Evolutionary conservation across 768 basidiomycete species (phyloP).

Genomic region (Neoboletus brunneissimus): DNA sequence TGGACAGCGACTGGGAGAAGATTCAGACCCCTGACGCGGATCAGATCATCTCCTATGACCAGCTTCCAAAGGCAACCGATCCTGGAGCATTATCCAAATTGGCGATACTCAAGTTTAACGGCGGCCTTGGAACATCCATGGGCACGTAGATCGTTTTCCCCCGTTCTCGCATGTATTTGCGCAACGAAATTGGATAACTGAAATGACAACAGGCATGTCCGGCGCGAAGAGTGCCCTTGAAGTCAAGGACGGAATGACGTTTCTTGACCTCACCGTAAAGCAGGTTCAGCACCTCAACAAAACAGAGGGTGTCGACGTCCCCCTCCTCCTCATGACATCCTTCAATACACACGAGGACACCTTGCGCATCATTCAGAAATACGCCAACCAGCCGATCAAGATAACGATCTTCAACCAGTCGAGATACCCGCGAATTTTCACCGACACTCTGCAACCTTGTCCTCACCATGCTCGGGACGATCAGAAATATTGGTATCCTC

Average conservation of each 20-base stretch:
- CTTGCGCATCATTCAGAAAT: conserved; percentile 94
- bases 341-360: conserved; percentile 99
- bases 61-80: conserved; percentile 59
- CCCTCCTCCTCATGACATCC: conserved; percentile 98
- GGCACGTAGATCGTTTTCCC: conserved; percentile 42
- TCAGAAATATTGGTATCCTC: conserved; percentile 94
- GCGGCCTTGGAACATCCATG: conserved; percentile 90
- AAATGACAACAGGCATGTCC: conserved; percentile 55
- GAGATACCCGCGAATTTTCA: conserved; percentile 88
- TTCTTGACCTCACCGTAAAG: conserved; percentile 90
- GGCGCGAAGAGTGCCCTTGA: conserved; percentile 93
- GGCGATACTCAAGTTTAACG: conserved; percentile 94
- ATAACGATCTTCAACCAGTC: conserved; percentile 94
- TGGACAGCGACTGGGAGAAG: conserved; percentile 78
- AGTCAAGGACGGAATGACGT: conserved; percentile 97
- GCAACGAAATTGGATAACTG: conserved; percentile 1
- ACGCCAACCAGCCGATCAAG: conserved; percentile 90
- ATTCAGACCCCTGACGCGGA: conserved; percentile 85
- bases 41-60: conserved; percentile 80
- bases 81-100: conserved; percentile 81
- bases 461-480: conserved; percentile 76
- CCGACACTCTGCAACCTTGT: conserved; percentile 83
- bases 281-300: conserved; percentile 97
- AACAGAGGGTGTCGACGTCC: conserved; percentile 79
- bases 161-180: background rate